phyloP scores from a whole-genome alignment of 2,329 filamentous ascomycete genomes.

The Colletotrichum sp. region DNA sequence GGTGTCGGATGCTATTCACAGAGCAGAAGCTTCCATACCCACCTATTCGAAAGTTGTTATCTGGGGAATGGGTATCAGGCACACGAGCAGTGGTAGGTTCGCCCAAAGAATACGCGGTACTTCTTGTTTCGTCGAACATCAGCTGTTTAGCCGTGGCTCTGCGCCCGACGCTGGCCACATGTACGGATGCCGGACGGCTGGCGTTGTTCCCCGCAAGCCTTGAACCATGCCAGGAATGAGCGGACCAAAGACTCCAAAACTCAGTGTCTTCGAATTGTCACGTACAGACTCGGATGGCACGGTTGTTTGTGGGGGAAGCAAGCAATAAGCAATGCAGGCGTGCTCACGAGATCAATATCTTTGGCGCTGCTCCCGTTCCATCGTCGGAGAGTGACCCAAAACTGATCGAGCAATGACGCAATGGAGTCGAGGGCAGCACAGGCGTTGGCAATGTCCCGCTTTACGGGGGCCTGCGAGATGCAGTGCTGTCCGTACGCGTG shows the following conservation, averaged over 20 bases:
- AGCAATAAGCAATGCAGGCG: neutral
- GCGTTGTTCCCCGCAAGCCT: neutral
- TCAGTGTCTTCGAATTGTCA: neutral
- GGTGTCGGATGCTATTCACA: constrained; percentile 1
- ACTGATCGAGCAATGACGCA: constrained; percentile 2
- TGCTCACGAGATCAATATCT: constrained; percentile 8
- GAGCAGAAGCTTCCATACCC: neutral
- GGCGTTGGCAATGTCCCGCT: neutral
- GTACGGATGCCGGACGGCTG: neutral
- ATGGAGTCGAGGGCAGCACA: neutral
- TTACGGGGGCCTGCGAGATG: neutral
- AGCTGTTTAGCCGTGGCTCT: neutral
- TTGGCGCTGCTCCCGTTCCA: neutral
- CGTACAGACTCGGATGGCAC: constrained; percentile 8
- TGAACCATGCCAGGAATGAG: neutral
- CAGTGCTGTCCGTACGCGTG: neutral
- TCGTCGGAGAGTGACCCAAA: neutral
- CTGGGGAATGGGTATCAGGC: neutral
- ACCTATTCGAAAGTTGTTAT: neutral
- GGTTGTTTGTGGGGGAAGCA: constrained; percentile 15
- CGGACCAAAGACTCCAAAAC: neutral
- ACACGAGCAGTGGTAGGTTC: neutral
- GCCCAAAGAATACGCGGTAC: neutral
- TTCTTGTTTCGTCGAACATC: neutral
- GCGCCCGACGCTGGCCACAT: neutral